phyloP scores from a whole-genome alignment of 2,329 filamentous ascomycete genomes.

The Cercospora sp. region DNA sequence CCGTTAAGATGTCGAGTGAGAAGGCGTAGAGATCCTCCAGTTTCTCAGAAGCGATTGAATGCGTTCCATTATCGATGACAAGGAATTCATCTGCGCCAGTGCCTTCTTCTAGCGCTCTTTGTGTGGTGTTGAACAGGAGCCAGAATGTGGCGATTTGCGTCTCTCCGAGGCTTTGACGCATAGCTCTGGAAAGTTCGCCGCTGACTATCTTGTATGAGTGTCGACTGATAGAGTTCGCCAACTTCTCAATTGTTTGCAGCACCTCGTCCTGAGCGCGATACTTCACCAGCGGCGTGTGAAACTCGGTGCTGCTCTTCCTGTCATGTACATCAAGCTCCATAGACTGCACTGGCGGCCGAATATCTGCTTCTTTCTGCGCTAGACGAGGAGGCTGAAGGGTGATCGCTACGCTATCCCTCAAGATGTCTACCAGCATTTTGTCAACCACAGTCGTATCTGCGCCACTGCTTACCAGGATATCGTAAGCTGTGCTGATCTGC shows the following conservation, averaged over 20 bases:
- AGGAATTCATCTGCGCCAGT: slow-evolving; percentile 67
- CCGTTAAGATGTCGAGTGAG: slow-evolving; percentile 62
- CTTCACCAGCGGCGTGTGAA: slow-evolving; percentile 31
- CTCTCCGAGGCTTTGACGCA: slow-evolving; percentile 59
- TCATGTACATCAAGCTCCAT: slow-evolving; percentile 24
- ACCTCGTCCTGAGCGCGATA: slow-evolving; percentile 33
- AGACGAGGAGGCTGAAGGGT: slow-evolving; percentile 42
- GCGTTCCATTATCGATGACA: slow-evolving; percentile 14
- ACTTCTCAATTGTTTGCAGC: slow-evolving; percentile 31
- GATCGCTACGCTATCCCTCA: slow-evolving; percentile 70
- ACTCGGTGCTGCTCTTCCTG: slow-evolving; percentile 22
- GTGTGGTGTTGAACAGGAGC: slow-evolving; percentile 73
- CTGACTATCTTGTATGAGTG: slow-evolving; percentile 47
- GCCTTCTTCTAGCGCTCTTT: slow-evolving; percentile 54
- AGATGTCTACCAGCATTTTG: slow-evolving; percentile 63
- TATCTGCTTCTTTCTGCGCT: slow-evolving; percentile 17
- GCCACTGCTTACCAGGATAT: slow-evolving; percentile 63
- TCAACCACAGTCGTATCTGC: slow-evolving; percentile 67
- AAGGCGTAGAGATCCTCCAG: slow-evolving; percentile 68
- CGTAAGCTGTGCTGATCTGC: slow-evolving; percentile 73
- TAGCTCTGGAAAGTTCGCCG: slow-evolving; percentile 63
- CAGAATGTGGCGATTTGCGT: slow-evolving; percentile 72
- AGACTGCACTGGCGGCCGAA: slow-evolving; percentile 27
- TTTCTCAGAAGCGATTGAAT: slow-evolving; percentile 24
- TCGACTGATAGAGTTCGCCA: slow-evolving; percentile 39